These are phyloP conservation scores for Diplotaxis tenuifolia DNA, from an alignment of 345 rosid species.

Conservation along the genomic window DNA sequence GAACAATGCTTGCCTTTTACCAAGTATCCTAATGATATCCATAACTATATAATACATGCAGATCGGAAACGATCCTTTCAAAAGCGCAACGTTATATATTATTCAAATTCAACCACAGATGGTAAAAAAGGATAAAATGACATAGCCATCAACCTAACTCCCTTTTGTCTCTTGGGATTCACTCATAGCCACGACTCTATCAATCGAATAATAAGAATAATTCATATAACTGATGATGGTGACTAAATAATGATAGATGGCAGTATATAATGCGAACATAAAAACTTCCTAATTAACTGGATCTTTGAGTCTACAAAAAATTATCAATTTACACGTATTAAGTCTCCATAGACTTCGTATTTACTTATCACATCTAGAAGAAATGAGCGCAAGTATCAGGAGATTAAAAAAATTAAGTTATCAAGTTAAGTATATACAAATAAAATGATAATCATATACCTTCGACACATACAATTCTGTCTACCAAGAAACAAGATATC, in stretches of 20 bases:
- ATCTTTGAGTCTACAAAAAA: no score
- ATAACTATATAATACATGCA: not conserved
- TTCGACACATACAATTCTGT: not conserved
- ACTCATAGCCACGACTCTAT: slow-evolving; percentile 6
- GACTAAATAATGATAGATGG: not conserved
- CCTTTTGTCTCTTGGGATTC: slow-evolving; percentile 20
- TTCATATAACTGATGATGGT: not conserved
- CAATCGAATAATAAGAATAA: not conserved
- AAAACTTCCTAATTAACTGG: no score
- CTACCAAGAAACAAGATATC: not conserved
- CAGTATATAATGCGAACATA: no score
- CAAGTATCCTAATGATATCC: slow-evolving; percentile 7
- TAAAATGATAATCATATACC: not conserved
- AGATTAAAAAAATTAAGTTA: no score
- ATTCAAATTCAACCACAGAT: not conserved
- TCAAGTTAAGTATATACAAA: no score
- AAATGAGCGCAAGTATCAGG: no score
- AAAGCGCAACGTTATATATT: not conserved
- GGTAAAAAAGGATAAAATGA: not conserved
- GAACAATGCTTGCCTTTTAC: not conserved
- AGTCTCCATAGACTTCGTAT: no score
- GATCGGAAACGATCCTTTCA: slow-evolving; percentile 13
- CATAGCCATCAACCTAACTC: not conserved
- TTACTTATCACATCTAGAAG: no score
- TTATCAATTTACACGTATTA: no score